phyloP scores from a whole-genome alignment of 768 basidiomycete genomes.

The Leccinum rimulosum region DNA sequence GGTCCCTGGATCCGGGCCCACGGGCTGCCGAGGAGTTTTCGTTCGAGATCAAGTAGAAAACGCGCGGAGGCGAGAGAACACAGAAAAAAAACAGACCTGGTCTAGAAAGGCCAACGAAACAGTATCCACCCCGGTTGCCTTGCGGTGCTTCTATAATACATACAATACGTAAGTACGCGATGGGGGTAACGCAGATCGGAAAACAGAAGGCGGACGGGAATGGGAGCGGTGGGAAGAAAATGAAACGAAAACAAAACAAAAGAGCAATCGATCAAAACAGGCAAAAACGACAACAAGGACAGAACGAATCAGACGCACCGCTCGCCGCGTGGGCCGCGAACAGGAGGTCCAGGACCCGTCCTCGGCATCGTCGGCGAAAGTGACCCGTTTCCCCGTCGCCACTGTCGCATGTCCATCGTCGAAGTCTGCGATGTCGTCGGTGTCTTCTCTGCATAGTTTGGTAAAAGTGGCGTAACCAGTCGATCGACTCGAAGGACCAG shows the following conservation, averaged over 20 bases:
- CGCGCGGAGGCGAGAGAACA: not conserved
- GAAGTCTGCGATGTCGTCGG: constrained; percentile 26
- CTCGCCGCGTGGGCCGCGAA: constrained; percentile 28
- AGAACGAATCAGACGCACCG: constrained; percentile 14
- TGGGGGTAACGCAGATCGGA: not conserved
- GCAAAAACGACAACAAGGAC: not conserved
- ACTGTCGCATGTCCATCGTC: constrained; percentile 19
- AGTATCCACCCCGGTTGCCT: constrained; percentile 13
- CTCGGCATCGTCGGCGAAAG: constrained; percentile 23
- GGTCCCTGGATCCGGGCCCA: constrained; percentile 3
- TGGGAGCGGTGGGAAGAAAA: not conserved
- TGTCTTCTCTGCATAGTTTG: constrained; percentile 26
- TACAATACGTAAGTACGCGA: not conserved
- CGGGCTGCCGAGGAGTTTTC: constrained; percentile 4
- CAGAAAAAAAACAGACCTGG: constrained; percentile 20
- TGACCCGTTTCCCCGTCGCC: constrained; percentile 24
- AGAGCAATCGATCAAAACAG: not conserved
- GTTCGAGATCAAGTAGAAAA: not conserved
- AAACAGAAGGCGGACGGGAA: not conserved
- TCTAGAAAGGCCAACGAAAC: constrained; percentile 5
- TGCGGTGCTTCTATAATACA: constrained; percentile 24
- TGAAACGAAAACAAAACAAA: not conserved
- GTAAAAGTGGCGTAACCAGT: constrained; percentile 21
- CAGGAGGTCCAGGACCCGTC: constrained; percentile 8
- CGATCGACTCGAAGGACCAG: constrained; percentile 23